phyloP scores from a whole-genome alignment of 352 stramenopile species.

The Phytophthora crassamura region DNA sequence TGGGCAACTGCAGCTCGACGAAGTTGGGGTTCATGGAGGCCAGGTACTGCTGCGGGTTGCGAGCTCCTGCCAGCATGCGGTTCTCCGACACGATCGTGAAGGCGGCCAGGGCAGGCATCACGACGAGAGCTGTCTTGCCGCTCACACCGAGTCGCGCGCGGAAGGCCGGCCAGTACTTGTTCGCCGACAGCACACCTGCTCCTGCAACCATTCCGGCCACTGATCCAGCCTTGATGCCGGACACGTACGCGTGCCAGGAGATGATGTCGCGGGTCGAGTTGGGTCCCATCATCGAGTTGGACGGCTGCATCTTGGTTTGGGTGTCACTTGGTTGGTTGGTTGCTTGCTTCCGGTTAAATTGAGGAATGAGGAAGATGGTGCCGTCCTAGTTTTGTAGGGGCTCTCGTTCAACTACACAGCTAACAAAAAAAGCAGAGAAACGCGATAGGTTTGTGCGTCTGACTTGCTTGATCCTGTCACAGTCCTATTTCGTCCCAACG shows the following conservation, averaged over 20 bases:
- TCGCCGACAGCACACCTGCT: constrained; percentile 40
- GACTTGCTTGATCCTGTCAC: neutral
- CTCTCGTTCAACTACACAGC: no score
- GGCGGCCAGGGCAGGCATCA: constrained; percentile 51
- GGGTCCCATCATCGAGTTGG: constrained; percentile 2
- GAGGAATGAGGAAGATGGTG: constrained; percentile 5
- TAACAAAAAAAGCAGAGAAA: neutral
- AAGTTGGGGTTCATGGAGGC: constrained; percentile 48
- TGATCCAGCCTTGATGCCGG: constrained; percentile 51
- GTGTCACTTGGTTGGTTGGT: neutral
- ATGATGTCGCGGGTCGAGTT: constrained; percentile 41
- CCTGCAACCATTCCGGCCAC: constrained; percentile 33
- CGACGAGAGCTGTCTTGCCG: constrained; percentile 68
- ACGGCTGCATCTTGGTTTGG: constrained; percentile 5
- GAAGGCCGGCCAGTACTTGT: constrained; percentile 64
- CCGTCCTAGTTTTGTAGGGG: no score
- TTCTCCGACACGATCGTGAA: constrained; percentile 67
- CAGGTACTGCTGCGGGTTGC: constrained; percentile 70
- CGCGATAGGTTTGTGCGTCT: constrained; percentile 3
- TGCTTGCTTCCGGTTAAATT: constrained; percentile 8
- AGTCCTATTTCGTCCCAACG: constrained; percentile 5
- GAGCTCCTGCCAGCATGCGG: constrained; percentile 49
- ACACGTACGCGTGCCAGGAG: constrained; percentile 39
- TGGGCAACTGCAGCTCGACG: constrained; percentile 36
- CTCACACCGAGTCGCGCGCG: constrained; percentile 62